phyloP scores from a whole-genome alignment of 208 protist genomes.

The Crithidia bombi region DNA sequence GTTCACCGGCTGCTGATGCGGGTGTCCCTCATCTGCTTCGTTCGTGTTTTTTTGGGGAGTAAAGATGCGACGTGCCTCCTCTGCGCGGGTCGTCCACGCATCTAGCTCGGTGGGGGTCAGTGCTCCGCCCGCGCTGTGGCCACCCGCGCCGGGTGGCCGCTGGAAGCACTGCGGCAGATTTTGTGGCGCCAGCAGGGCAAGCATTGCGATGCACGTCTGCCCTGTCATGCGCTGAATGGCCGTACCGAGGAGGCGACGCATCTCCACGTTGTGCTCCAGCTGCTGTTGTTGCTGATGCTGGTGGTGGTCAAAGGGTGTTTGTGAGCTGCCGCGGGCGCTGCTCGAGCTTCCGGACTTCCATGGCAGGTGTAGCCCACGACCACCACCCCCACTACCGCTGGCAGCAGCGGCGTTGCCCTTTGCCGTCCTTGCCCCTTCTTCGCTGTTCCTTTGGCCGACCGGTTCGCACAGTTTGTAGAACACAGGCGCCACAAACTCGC shows the following conservation, averaged over 20 bases:
- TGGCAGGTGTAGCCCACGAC: constrained; percentile 1
- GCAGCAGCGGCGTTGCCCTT: background rate
- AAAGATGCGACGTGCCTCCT: constrained; percentile 21
- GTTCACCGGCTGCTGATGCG: background rate
- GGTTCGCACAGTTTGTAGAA: constrained; percentile 39
- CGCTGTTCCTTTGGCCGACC: background rate
- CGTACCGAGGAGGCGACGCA: constrained; percentile 34
- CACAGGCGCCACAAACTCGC: constrained; percentile 37
- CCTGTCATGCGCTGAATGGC: constrained; percentile 44
- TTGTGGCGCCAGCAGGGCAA: constrained; percentile 41
- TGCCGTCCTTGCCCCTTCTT: background rate
- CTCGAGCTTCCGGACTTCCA: constrained; percentile 1
- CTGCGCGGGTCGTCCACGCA: constrained; percentile 14
- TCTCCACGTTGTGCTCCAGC: constrained; percentile 26
- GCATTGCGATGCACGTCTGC: constrained; percentile 46
- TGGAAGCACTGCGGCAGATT: constrained; percentile 12
- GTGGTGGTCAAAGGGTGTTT: background rate
- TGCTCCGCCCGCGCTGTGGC: constrained; percentile 10
- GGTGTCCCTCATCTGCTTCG: constrained; percentile 3
- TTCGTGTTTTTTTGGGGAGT: background rate
- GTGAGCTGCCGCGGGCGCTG: background rate
- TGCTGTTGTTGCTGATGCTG: constrained; percentile 1
- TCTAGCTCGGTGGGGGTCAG: constrained; percentile 18
- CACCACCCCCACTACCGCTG: background rate
- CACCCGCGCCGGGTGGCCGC: constrained; percentile 2